Conservation (phyloP, 164 flowering plant species). For the Cinnamomum micranthum region DNA sequence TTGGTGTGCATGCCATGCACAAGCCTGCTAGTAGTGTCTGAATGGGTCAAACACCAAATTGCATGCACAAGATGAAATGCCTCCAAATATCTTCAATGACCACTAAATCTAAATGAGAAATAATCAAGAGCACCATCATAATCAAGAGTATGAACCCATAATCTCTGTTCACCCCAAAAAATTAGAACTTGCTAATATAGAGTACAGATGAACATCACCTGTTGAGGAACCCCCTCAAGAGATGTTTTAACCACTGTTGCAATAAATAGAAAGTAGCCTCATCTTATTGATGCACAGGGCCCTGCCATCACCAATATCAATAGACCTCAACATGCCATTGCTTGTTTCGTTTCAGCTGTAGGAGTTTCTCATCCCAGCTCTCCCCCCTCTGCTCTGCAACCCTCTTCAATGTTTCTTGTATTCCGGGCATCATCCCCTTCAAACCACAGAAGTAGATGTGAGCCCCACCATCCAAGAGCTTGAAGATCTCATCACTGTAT, state of each 20-base stretch:
- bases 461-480: constrained; percentile 81
- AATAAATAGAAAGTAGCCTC: neutral
- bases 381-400: constrained; percentile 89
- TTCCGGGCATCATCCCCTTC: constrained; percentile 99
- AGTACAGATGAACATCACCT: neutral
- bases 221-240: neutral
- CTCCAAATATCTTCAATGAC: too few relatives aligned
- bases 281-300: neutral
- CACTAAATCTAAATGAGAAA: too few relatives aligned
- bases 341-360: constrained; percentile 87
- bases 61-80: too few relatives aligned
- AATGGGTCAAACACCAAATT: too few relatives aligned
- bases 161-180: neutral
- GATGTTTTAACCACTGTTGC: neutral
- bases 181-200: neutral
- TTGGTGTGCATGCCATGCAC: too few relatives aligned
- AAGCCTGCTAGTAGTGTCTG: too few relatives aligned
- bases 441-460: constrained; percentile 98
- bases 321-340: constrained; percentile 99
- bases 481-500: constrained; percentile 89
- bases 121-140: neutral
- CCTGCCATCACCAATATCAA: constrained; percentile 12
- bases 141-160: neutral
- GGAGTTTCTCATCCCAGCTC: constrained; percentile 85
- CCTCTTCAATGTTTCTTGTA: constrained; percentile 86